phyloP scores from a whole-genome alignment of 2,329 filamentous ascomycete species.

The Aquanectria penicillioides region DNA sequence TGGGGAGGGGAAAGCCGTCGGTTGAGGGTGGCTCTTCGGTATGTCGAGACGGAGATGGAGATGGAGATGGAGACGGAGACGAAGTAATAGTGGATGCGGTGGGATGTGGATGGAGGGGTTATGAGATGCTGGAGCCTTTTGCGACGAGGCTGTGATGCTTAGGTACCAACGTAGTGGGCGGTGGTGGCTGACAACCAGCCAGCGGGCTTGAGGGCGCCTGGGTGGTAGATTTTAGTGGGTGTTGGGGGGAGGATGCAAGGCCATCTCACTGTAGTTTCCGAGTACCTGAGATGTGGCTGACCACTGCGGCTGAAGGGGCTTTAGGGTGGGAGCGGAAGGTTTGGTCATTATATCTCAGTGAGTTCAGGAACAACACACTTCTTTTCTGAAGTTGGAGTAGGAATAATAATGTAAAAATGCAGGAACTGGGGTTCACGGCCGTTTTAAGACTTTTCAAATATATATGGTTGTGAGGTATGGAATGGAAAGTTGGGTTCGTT shows the following conservation, averaged over 20 bases:
- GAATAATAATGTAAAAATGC: too few species aligned
- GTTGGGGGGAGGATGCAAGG: background rate
- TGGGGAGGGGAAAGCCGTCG: constrained; percentile 5
- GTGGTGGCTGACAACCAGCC: constrained; percentile 28
- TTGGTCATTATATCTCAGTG: too few species aligned
- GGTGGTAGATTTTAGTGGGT: background rate
- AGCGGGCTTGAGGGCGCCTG: background rate
- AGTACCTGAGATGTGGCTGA: constrained; percentile 17
- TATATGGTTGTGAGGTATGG: too few species aligned
- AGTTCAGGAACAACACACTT: too few species aligned
- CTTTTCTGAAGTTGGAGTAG: too few species aligned
- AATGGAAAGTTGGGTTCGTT: too few species aligned
- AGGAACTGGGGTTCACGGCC: too few species aligned
- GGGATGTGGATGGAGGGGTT: constrained; percentile 40
- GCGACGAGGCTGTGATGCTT: constrained; percentile 42
- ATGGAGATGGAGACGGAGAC: constrained; percentile 2
- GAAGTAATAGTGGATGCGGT: constrained; percentile 3
- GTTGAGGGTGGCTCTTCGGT: constrained; percentile 2
- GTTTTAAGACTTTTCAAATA: too few species aligned
- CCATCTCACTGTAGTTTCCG: too few species aligned
- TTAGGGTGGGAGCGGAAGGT: background rate
- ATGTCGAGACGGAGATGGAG: background rate
- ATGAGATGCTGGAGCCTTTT: constrained; percentile 31
- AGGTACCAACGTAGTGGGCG: constrained; percentile 27
- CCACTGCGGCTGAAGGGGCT: constrained; percentile 8